Conservation (phyloP, 805 yeast genomes). For the Cyberlindnera maritima region DNA sequence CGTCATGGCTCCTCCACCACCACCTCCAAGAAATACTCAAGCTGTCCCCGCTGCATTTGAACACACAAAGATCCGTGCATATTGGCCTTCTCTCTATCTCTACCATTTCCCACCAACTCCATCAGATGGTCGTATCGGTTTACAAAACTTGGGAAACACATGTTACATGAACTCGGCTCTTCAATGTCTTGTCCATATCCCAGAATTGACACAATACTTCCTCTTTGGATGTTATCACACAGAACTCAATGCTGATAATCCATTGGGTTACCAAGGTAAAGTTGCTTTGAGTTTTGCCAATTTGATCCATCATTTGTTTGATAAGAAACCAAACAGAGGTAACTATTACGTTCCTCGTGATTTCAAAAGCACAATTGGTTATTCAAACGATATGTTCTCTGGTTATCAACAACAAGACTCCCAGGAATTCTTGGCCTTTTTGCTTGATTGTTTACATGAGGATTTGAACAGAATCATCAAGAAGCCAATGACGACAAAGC, state of each 20-base stretch:
- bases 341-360: constrained; percentile 52
- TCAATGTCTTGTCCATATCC: constrained; percentile 84
- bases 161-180: constrained; percentile 95
- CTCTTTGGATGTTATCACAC: constrained; percentile 51
- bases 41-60: not conserved
- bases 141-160: constrained; percentile 79
- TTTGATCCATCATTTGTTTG: constrained; percentile 60
- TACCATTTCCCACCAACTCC: constrained; percentile 30
- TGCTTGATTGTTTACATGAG: constrained; percentile 87
- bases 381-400: constrained; percentile 71
- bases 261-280: constrained; percentile 81
- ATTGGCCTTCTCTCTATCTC: constrained; percentile 37
- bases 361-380: constrained; percentile 77
- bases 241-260: constrained; percentile 76
- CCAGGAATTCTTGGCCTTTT: constrained; percentile 85
- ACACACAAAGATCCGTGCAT: constrained; percentile 11
- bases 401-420: constrained; percentile 91
- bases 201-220: constrained; percentile 78
- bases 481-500: constrained; percentile 88
- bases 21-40: not conserved
- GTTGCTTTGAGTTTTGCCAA: constrained; percentile 75
- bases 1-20: not conserved
- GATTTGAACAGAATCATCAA: constrained; percentile 79
- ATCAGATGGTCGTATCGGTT: constrained; percentile 56
- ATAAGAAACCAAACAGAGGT: constrained; percentile 21